phyloP scores from a whole-genome alignment of 169 alveolate species.

The Plasmodium chabaudi region DNA sequence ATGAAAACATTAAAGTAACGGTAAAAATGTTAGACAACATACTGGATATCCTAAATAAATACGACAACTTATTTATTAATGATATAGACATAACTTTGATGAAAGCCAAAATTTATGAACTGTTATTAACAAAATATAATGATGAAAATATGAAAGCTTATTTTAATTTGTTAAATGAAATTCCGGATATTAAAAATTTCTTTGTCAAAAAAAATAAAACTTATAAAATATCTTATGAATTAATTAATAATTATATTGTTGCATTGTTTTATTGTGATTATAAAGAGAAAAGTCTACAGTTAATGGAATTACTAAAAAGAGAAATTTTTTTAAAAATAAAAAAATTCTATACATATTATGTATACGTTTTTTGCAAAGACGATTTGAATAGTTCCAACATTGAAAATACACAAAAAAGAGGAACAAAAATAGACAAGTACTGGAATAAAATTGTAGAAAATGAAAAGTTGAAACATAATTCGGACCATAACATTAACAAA shows the following conservation, averaged over 20 bases:
- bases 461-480: background rate
- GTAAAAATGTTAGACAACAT: conserved; percentile 15
- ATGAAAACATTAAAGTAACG: conserved; percentile 1
- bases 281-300: conserved; percentile 24
- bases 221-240: conserved; percentile 33
- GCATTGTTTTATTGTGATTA: conserved; percentile 31
- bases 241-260: conserved; percentile 62
- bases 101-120: conserved; percentile 61
- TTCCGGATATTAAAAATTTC: conserved; percentile 15
- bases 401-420: too few species aligned
- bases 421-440: background rate
- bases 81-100: conserved; percentile 45
- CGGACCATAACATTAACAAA: background rate
- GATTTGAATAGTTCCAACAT: background rate
- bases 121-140: conserved; percentile 62
- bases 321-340: conserved; percentile 61
- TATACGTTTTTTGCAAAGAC: background rate
- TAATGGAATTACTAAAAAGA: conserved; percentile 28
- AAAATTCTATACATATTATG: conserved; percentile 17
- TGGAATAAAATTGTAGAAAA: background rate
- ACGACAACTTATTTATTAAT: conserved; percentile 8
- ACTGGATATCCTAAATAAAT: background rate
- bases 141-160: conserved; percentile 20
- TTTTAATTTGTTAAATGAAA: conserved; percentile 6
- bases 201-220: conserved; percentile 24